phyloP scores from a whole-genome alignment of 805 yeast genomes.

The Candida arabinofermentans region DNA sequence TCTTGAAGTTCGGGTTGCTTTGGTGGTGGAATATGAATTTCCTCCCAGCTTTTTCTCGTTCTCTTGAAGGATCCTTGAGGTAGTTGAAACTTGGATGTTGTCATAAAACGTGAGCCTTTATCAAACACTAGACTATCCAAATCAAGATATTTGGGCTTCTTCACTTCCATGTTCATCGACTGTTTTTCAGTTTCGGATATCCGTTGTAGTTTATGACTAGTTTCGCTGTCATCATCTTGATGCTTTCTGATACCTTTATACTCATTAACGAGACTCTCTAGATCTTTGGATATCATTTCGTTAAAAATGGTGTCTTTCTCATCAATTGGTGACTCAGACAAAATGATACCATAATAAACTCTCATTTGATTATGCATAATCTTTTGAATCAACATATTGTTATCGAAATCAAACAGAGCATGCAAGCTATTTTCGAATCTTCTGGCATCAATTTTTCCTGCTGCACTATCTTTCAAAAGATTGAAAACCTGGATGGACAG shows the following conservation, averaged over 20 bases:
- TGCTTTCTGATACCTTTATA: constrained; percentile 28
- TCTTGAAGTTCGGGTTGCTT: constrained; percentile 35
- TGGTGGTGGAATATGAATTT: constrained; percentile 90
- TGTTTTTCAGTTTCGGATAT: constrained; percentile 7
- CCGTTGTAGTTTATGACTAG: constrained; percentile 7
- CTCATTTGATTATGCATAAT: constrained; percentile 41
- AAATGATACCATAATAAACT: constrained; percentile 27
- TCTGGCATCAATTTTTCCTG: constrained; percentile 31
- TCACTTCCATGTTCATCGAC: constrained; percentile 1
- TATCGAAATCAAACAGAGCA: constrained; percentile 48
- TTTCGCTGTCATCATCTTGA: constrained; percentile 8
- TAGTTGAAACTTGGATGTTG: constrained; percentile 61
- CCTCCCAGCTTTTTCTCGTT: constrained; percentile 72
- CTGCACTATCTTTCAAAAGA: constrained; percentile 33
- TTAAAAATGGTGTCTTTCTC: constrained; percentile 35
- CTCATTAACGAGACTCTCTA: constrained; percentile 39
- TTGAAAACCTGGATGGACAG: constrained; percentile 37
- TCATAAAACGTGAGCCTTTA: constrained; percentile 67
- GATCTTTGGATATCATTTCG: constrained; percentile 43
- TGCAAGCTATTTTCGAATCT: constrained; percentile 52
- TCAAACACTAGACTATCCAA: constrained; percentile 61
- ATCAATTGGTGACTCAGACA: constrained; percentile 19
- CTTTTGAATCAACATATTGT: constrained; percentile 44
- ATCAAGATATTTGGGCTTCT: constrained; percentile 52
- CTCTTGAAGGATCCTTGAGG: constrained; percentile 85